Evolutionary conservation across 2,329 filamentous ascomycete genomes (phyloP), one percentile per base, ranked within the genome.

Genomic region (Talaromyces albobiverticillius): DNA sequence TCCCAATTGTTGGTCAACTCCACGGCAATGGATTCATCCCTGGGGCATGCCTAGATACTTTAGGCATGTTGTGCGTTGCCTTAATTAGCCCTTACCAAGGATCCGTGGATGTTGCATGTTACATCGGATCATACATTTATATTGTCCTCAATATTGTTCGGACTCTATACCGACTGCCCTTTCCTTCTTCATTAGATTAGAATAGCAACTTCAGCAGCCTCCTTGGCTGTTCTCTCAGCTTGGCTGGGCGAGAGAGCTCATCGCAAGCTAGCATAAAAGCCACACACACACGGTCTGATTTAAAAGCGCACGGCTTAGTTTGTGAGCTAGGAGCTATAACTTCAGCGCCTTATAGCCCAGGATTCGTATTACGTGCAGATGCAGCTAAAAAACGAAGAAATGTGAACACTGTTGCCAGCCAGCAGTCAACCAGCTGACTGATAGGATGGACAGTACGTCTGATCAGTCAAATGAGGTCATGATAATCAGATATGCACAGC

Each of bases 221-320:
- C n/a, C n/a, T n/a, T n/a, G n/a, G n/a, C n/a, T n/a, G n/a, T n/a
- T n/a, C n/a, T n/a, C n/a, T n/a, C n/a, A n/a, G n/a, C n/a, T n/a
- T n/a, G n/a, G n/a, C n/a, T n/a, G n/a, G n/a, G n/a, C n/a, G n/a
- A n/a, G n/a, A n/a, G n/a, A n/a, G n/a, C n/a, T n/a, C 18, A 45
- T 31, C 14, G 42, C 42, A 45, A 52, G 41, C 42, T 46, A 52
- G 16, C 22, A 29, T 3, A 45, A 52, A 45, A 46, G 40, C 41
- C 42, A 52, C 41, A 42, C 31, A 42, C n/a, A n/a, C n/a, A n/a
- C 31, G 32, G 50, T 29, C 31, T 32, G 31, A 26, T 52, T 52
- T 38, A 29, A 52, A 52, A 52, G 42, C 42, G 50, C 50, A 52
- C 50, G 50, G 50, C 40, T 52, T 52, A 38, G 5, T 29, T n/a